These are phyloP conservation scores for Neoascochyta sp. DNA, from an alignment of 2,329 filamentous ascomycete species.

Conservation along the genomic window DNA sequence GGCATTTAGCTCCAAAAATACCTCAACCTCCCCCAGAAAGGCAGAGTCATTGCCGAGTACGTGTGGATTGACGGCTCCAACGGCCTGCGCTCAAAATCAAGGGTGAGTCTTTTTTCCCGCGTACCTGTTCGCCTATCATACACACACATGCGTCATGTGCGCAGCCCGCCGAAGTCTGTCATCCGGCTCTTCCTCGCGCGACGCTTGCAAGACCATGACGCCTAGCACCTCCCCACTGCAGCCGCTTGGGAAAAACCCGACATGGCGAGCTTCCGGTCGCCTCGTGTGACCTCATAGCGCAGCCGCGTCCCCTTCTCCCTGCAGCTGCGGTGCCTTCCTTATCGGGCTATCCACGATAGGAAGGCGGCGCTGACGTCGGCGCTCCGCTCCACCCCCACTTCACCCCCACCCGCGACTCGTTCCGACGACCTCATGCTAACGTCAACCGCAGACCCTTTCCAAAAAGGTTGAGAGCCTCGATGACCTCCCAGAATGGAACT, in stretches of 20 bases:
- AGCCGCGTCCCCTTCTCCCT: slow-evolving; percentile 16
- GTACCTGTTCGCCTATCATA: slow-evolving; percentile 3
- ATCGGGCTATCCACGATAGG: slow-evolving; percentile 22
- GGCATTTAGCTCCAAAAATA: slow-evolving; percentile 76
- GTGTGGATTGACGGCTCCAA: slow-evolving; percentile 89
- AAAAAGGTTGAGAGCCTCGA: slow-evolving; percentile 56
- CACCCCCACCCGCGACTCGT: slow-evolving; percentile 4
- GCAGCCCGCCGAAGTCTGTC: too few relatives aligned
- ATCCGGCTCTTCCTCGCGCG: too few relatives aligned
- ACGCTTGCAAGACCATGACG: too few relatives aligned
- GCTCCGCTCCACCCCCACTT: slow-evolving; percentile 2
- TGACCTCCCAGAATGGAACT: slow-evolving; percentile 75
- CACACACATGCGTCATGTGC: too few relatives aligned
- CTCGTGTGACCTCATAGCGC: slow-evolving; percentile 19
- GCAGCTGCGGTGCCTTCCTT: slow-evolving; percentile 18
- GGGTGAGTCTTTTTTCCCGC: slow-evolving; percentile 59
- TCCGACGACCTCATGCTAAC: slow-evolving; percentile 18
- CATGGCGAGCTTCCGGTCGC: slow-evolving; percentile 9
- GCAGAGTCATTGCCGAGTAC: slow-evolving; percentile 88
- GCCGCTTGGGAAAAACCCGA: too few relatives aligned
- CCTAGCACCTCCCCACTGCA: too few relatives aligned
- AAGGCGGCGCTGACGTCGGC: slow-evolving; percentile 5
- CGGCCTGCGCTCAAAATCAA: slow-evolving; percentile 88
- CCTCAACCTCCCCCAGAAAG: slow-evolving; percentile 84
- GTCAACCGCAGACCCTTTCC: slow-evolving; percentile 55